A percentile compares a stretch with the other conserved stretches of the same genome.
Conservation (phyloP, 495 filamentous ascomycete species). For the Tetracladium marchalianum region DNA sequence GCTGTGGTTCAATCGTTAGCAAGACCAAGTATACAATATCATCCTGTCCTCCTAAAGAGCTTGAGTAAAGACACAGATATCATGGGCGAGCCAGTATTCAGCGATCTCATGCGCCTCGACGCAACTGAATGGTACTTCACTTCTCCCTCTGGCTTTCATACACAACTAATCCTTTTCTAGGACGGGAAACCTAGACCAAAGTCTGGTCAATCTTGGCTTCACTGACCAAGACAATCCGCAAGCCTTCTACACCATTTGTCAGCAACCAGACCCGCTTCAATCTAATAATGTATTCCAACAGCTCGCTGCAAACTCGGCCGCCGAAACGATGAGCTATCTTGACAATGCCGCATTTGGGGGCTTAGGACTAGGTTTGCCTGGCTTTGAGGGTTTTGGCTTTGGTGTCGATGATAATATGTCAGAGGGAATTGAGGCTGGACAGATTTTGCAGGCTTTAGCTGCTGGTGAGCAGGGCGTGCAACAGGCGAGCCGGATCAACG, state of each 20-base stretch:
- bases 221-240: constrained; percentile 28
- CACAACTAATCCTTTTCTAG: constrained; percentile 7
- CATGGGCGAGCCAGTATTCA: constrained; percentile 50
- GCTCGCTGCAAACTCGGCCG: constrained; percentile 14
- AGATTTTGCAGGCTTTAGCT: constrained; percentile 18
- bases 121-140: constrained; percentile 42
- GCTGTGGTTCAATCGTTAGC: no score
- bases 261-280: constrained; percentile 36
- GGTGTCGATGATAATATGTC: constrained; percentile 7
- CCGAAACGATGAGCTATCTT: constrained; percentile 14
- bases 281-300: constrained; percentile 20
- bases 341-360: constrained; percentile 8
- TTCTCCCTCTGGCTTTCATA: constrained; percentile 11
- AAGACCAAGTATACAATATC: no score
- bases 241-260: constrained; percentile 40
- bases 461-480: not conserved
- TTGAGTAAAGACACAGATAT: constrained; percentile 21
- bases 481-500: no score
- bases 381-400: constrained; percentile 2
- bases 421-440: constrained; percentile 19
- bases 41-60: constrained; percentile 9
- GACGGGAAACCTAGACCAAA: constrained; percentile 35
- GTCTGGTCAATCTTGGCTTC: constrained; percentile 51
- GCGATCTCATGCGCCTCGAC: constrained; percentile 54
- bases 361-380: not conserved